phyloP scores from a whole-genome alignment of 768 basidiomycete genomes.

The Amanita fuliginea region DNA sequence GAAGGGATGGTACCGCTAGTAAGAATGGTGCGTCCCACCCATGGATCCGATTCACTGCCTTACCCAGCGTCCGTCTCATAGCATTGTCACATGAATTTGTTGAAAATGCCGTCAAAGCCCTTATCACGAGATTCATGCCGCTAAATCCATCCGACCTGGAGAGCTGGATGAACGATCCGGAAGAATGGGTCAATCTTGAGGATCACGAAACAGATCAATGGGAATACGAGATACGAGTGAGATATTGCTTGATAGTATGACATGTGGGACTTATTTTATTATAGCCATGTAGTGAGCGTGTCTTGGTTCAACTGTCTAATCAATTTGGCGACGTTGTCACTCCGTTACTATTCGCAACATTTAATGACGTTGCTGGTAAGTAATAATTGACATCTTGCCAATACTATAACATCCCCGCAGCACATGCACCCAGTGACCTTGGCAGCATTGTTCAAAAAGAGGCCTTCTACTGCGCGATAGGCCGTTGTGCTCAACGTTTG shows the following conservation, averaged over 20 bases:
- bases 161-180: conserved; percentile 79
- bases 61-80: conserved; percentile 14
- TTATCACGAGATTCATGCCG: conserved; percentile 80
- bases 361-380: conserved; percentile 52
- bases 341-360: conserved; percentile 51
- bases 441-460: conserved; percentile 66
- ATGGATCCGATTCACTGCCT: not conserved
- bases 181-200: conserved; percentile 90
- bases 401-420: conserved; percentile 14
- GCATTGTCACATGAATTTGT: conserved; percentile 63
- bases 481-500: conserved; percentile 63
- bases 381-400: conserved; percentile 5
- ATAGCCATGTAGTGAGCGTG: conserved; percentile 90
- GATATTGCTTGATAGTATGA: conserved; percentile 13
- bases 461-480: conserved; percentile 80
- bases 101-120: conserved; percentile 57
- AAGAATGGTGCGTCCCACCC: conserved; percentile 35
- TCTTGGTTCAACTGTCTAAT: conserved; percentile 66
- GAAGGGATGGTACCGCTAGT: conserved; percentile 49
- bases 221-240: conserved; percentile 86
- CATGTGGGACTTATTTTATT: not conserved
- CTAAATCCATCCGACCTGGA: conserved; percentile 74
- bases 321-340: conserved; percentile 62
- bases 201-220: conserved; percentile 86
- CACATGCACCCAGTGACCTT: conserved; percentile 41